phyloP scores from a whole-genome alignment of 2,329 filamentous ascomycete genomes.

The Alternaria arbusti region DNA sequence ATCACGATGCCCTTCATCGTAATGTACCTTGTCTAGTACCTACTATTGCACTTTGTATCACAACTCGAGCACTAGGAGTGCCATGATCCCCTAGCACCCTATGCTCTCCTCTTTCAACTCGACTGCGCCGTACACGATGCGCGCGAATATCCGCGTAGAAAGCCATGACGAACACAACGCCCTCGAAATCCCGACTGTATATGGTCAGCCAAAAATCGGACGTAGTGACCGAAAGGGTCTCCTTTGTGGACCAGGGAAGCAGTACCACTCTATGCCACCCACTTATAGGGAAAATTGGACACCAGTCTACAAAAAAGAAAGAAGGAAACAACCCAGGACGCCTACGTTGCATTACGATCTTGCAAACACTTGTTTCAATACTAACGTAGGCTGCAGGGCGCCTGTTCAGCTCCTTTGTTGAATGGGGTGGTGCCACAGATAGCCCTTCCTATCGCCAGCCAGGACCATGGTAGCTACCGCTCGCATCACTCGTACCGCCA shows the following conservation, averaged over 20 bases:
- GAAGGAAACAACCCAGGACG: not conserved
- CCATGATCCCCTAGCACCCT: not conserved
- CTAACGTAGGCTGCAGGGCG: not conserved
- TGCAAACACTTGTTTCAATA: not conserved
- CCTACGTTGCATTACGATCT: not conserved
- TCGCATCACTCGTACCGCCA: not conserved
- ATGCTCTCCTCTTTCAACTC: not conserved
- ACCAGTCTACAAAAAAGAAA: not conserved
- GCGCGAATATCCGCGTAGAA: not conserved
- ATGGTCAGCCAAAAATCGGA: not conserved
- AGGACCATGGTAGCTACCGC: conserved; percentile 2
- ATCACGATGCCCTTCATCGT: not conserved
- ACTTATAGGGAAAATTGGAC: not conserved
- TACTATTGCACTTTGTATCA: not conserved
- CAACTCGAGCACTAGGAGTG: not conserved
- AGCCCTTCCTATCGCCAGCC: conserved; percentile 4
- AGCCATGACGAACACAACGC: not conserved
- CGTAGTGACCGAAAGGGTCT: not conserved
- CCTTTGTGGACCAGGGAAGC: not conserved
- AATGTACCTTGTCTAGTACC: not conserved
- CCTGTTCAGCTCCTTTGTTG: not conserved
- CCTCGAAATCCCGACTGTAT: not conserved
- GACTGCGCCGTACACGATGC: not conserved
- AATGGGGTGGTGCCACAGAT: not conserved
- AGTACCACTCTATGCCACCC: not conserved